Evolutionary conservation across 2,329 filamentous ascomycete genomes (phyloP), one percentile per base, ranked within the genome.

Genomic region (Clonostachys rhizophaga): DNA sequence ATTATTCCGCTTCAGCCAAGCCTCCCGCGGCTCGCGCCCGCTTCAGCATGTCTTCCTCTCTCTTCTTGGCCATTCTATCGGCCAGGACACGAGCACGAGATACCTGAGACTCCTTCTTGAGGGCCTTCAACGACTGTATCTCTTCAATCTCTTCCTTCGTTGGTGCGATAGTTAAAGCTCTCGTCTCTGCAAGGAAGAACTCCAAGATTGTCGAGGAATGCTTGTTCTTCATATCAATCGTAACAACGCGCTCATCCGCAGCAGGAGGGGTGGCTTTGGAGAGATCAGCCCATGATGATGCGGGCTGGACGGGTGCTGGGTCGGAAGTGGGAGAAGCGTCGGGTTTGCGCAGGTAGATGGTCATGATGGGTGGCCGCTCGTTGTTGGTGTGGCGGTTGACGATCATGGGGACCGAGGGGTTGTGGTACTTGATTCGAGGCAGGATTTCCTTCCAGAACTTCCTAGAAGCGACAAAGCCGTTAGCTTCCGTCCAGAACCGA

Each of bases 351-450:
- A 85, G 79, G 68, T 86, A 85, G 56, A 91, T 72, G 50, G 79
- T 83, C 68, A 91, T 73, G 42, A 71, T 75, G 13, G 87, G 80
- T 7, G 78, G 71, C 18, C 72, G 72, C 5, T 71, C 64, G 55
- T 82, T 74, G 41, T 84, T 69, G 36, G 64, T 58, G 52, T 79
- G 84, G 49, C 88, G 86, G 65, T 86, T 85, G 58, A 96, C 81
- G 49, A 88, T 84, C 79, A 97, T 95, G 40, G 86, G 82, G 42
- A 96, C 67, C 12, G 83, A 71, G 1, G 94, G 94, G 66, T 99
- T 99, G 76, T 95, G 87, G 72, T 85, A 99, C 76, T 99, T 96
- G 55, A 99, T 76, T 48, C 89, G 83, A 18, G 89, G 89, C 43
- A 97, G 83, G 63, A 84, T 86, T 50, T 84, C 75, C 53, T 80